Evolutionary conservation across 305 asterid species (phyloP).

Genomic region (Rubia occidens): DNA sequence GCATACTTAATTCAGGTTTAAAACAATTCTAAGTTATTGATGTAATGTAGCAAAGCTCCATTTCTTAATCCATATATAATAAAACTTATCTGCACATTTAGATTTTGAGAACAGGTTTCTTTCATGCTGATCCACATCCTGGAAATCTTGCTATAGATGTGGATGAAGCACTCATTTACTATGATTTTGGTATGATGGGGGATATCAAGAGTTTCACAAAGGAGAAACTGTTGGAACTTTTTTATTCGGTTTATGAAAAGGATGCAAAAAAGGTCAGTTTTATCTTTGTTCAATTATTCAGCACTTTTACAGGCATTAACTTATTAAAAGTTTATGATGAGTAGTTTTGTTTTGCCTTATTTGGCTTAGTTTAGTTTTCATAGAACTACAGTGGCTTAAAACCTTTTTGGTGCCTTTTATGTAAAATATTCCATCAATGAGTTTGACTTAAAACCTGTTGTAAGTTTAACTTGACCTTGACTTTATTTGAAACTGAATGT

Average conservation of each 20-base stretch:
- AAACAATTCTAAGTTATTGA: constrained; percentile 8
- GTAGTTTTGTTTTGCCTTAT: neutral
- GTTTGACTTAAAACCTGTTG: neutral
- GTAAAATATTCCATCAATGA: neutral
- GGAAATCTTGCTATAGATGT: constrained; percentile 94
- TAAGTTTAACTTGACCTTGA: neutral
- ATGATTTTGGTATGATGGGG: constrained; percentile 99
- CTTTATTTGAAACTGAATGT: neutral
- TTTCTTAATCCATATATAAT: constrained; percentile 10
- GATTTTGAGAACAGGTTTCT: constrained; percentile 89
- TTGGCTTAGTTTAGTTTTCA: neutral
- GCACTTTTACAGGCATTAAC: neutral
- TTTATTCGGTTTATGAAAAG: constrained; percentile 87
- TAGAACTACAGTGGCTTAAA: neutral
- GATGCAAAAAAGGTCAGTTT: constrained; percentile 74
- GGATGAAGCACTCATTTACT: constrained; percentile 86
- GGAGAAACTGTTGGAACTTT: constrained; percentile 61
- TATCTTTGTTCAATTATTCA: neutral
- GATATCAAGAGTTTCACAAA: constrained; percentile 83
- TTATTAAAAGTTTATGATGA: neutral
- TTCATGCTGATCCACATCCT: constrained; percentile 99
- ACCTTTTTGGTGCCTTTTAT: neutral
- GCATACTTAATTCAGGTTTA: constrained; percentile 86
- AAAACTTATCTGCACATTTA: constrained; percentile 25
- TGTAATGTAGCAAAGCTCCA: constrained; percentile 3